Evolutionary conservation across 805 yeast species (phyloP).

Genomic region (Candida orba): DNA sequence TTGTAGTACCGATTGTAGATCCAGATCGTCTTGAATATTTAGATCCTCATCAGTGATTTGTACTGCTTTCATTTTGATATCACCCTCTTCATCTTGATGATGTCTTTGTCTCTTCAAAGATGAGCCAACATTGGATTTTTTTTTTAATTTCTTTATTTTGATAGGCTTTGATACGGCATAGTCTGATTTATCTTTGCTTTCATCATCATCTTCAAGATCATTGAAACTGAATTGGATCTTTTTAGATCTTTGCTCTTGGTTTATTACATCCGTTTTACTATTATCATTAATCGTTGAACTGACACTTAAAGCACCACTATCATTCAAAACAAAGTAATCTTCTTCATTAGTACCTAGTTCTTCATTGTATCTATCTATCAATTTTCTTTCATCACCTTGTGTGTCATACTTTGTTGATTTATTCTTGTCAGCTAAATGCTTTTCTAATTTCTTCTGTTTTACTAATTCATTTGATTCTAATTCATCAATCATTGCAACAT

Average conservation of each 20-base stretch:
- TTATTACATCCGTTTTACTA: not conserved
- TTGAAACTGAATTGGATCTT: slow-evolving; percentile 9
- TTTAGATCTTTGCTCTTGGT: not conserved
- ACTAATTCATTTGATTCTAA: slow-evolving; percentile 17
- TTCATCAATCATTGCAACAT: slow-evolving; percentile 15
- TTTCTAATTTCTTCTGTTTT: slow-evolving; percentile 11
- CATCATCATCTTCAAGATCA: slow-evolving; percentile 10
- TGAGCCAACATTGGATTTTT: slow-evolving; percentile 7
- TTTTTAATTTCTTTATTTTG: slow-evolving; percentile 25
- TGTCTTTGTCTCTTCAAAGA: slow-evolving; percentile 7
- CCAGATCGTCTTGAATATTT: slow-evolving; percentile 17
- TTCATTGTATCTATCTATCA: slow-evolving; percentile 14
- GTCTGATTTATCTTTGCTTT: slow-evolving; percentile 10
- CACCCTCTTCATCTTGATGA: slow-evolving; percentile 12
- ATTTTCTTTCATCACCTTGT: slow-evolving; percentile 11
- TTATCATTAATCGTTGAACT: not conserved
- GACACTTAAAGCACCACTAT: not conserved
- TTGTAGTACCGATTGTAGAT: slow-evolving; percentile 21
- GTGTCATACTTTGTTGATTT: slow-evolving; percentile 9
- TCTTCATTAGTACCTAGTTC: slow-evolving; percentile 5
- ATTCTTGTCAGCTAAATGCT: slow-evolving; percentile 11
- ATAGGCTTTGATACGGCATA: slow-evolving; percentile 23
- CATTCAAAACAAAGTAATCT: slow-evolving; percentile 14
- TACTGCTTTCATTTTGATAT: slow-evolving; percentile 21
- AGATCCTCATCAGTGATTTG: slow-evolving; percentile 21